Evolutionary conservation across 1,284 basidiomycete genomes (phyloP).

Genomic region (Puccinia horiana): DNA sequence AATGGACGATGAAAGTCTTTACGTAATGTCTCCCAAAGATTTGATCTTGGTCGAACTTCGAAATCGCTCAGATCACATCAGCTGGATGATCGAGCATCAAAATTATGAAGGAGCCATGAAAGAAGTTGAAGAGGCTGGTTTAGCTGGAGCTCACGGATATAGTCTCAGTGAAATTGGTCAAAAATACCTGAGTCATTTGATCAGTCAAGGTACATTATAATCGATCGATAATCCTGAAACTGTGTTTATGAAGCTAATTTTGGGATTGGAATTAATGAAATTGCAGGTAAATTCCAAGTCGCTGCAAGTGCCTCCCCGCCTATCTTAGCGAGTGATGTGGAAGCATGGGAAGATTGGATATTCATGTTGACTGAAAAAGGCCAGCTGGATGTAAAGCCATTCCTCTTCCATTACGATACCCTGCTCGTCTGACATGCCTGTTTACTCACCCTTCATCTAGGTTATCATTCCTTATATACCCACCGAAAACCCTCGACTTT

Average conservation of each 20-base stretch:
- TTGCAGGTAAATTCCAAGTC: conserved; percentile 72
- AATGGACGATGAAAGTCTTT: conserved; percentile 62
- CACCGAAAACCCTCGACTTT: conserved; percentile 75
- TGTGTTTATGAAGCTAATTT: background rate
- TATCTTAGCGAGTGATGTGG: conserved; percentile 76
- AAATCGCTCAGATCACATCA: conserved; percentile 84
- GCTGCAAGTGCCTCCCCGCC: conserved; percentile 84
- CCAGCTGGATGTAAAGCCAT: conserved; percentile 68
- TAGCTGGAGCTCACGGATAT: conserved; percentile 53
- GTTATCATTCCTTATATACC: conserved; percentile 87
- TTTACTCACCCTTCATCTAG: conserved; percentile 60
- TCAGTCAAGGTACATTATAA: conserved; percentile 30
- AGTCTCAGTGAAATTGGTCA: conserved; percentile 52
- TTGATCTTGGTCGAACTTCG: conserved; percentile 80
- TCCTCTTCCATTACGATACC: background rate
- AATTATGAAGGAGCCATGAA: conserved; percentile 84
- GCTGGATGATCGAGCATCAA: conserved; percentile 84
- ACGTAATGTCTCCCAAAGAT: conserved; percentile 82
- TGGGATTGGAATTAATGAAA: background rate
- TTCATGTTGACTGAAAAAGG: conserved; percentile 83
- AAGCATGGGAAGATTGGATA: conserved; percentile 92
- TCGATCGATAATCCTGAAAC: too few relatives aligned
- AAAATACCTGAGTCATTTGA: conserved; percentile 42
- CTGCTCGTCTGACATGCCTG: background rate
- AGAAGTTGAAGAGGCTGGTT: conserved; percentile 73